Percentiles rank a stretch among this genome's conserved stretches.
phyloP scores from a whole-genome alignment of 2,329 filamentous ascomycete genomes.

The Claviceps sp. region DNA sequence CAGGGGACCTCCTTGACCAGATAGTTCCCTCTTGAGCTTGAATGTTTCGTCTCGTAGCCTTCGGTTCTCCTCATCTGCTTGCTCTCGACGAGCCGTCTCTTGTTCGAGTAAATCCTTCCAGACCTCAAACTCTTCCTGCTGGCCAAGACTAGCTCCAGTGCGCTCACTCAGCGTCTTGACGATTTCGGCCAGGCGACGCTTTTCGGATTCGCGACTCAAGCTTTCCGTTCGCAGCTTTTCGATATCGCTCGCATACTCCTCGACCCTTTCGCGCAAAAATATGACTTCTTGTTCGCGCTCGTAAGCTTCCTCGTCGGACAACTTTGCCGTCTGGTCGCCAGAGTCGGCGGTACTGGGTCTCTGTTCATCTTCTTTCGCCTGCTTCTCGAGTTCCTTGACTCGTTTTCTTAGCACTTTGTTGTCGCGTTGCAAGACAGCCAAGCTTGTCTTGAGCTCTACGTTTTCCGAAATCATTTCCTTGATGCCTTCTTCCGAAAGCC shows the following conservation, averaged over 20 bases:
- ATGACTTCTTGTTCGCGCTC: constrained; percentile 76
- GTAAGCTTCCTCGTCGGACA: constrained; percentile 45
- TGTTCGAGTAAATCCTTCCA: constrained; percentile 93
- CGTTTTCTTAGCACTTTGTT: constrained; percentile 71
- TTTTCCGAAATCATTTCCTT: constrained; percentile 98
- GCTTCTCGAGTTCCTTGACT: constrained; percentile 77
- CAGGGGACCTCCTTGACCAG: constrained; percentile 19
- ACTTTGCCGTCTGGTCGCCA: constrained; percentile 42
- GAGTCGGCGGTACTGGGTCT: constrained; percentile 50
- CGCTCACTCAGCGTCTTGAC: constrained; percentile 43
- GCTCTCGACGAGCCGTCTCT: constrained; percentile 77
- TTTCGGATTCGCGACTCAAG: constrained; percentile 69
- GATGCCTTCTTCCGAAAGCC: constrained; percentile 87
- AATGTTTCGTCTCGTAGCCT: constrained; percentile 74
- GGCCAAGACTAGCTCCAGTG: constrained; percentile 35
- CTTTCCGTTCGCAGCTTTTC: constrained; percentile 70
- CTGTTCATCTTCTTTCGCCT: constrained; percentile 52
- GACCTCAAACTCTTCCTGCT: constrained; percentile 61
- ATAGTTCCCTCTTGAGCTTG: constrained; percentile 49
- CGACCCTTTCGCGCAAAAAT: constrained; percentile 72
- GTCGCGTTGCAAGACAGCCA: constrained; percentile 81
- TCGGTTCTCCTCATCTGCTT: constrained; percentile 79
- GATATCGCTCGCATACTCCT: constrained; percentile 72
- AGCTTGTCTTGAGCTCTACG: constrained; percentile 82
- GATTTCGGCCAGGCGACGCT: constrained; percentile 72